Base-by-base conservation (phyloP, 176 grass and related monocot species). In the Carex littledalei region DNA sequence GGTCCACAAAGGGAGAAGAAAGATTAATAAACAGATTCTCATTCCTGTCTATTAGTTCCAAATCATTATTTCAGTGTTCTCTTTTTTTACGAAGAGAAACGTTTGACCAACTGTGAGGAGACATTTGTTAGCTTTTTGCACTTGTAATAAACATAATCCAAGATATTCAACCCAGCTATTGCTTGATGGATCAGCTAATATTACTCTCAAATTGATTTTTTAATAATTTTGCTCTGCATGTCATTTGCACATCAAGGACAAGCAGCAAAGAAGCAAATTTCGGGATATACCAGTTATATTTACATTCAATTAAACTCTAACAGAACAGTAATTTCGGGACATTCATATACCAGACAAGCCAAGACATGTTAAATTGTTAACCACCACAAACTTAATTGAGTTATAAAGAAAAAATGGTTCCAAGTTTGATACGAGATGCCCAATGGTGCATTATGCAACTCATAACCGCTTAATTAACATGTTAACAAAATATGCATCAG, bases 1-100 rank as follows among this genome's bases (percentile, higher is more conserved):
- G 35, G 24, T n/a, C 14, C 84, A 86, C 39, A 86, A 86, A 86
- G 84, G 84, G 20, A 82, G 80, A 53, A 83, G 39, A 83, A 65
- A 67, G 80, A 65, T 10, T 31, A 50, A 12, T 16, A 83, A 83
- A 67, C 20, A 67, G 45, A 65, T 65, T 4, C 22, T 67, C 15
- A 8, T 83, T 83, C 60, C 62, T 14, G 8, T 67, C 15, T 67
- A 66, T 67, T 83, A 83, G 45, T 67, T 67, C 6, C 37, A 39
- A 20, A 45, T 81, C 45, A 14, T 79, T 43, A 16, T 60, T 81
- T 79, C 39, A 61, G 1, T 57, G 57, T 47, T 47, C 22, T 31
- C 50, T 82, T 55, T 6, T 35, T 57, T 47, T 47, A 43, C 64
- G 4, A 45, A 24, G 56, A 43, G 53, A 63, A 63, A 65, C 22